phyloP scores from a whole-genome alignment of 139 green algal genomes.

The Limnomonas spitsbergensis region DNA sequence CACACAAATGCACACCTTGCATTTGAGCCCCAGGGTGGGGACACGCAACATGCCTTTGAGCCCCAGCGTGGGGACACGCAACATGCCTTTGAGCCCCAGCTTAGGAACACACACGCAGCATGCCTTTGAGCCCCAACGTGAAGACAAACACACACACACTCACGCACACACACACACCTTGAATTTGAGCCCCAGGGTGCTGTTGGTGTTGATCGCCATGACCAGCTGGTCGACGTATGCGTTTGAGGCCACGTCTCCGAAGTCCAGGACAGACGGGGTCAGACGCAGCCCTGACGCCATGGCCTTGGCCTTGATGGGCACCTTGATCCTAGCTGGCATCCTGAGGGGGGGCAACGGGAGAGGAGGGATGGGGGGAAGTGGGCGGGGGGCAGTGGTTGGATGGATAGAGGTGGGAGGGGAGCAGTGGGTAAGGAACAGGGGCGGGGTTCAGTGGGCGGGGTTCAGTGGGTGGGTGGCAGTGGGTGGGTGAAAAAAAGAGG shows the following conservation, averaged over 20 bases:
- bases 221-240: conserved; percentile 44
- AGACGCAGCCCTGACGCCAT: conserved; percentile 21
- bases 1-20: too few species aligned
- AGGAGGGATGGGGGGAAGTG: too few species aligned
- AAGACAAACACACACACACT: too few species aligned
- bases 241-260: conserved; percentile 41
- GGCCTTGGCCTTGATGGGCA: conserved; percentile 33
- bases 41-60: too few species aligned
- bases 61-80: too few species aligned
- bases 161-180: conserved; percentile 8
- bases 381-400: background rate
- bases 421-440: background rate
- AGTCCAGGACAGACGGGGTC: conserved; percentile 20
- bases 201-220: conserved; percentile 40
- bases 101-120: too few species aligned
- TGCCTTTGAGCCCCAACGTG: too few species aligned
- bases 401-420: background rate
- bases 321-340: conserved; percentile 30
- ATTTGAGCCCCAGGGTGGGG: too few species aligned
- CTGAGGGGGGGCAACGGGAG: background rate
- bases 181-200: conserved; percentile 17
- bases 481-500: too few species aligned
- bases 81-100: too few species aligned
- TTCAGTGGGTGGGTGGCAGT: too few species aligned
- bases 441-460: background rate